Evolutionary conservation across 1,139 yeast genomes (phyloP), one percentile per base, ranked within the genome.

Genomic region (Geotrichum fermentans): DNA sequence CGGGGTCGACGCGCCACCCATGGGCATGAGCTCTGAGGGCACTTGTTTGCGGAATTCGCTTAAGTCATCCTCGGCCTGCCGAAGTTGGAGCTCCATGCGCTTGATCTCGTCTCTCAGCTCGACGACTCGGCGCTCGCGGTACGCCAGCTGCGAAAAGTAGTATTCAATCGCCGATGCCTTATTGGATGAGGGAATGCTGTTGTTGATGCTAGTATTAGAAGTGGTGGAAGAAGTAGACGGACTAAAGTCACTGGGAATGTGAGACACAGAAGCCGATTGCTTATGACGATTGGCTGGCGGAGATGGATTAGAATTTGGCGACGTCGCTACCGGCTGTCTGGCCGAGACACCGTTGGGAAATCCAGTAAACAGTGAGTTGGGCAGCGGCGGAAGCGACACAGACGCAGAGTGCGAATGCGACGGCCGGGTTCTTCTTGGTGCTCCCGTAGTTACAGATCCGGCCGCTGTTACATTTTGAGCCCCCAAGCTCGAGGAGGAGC

Each of bases 111-210:
- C 68, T 16, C 60, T 52, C 34, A 67, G 60, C 50, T 67, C 70
- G 18, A 63, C 63, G 14, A 67, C 70, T 17, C 62, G 58, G 5
- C 70, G 61, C 50, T 67, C 70, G 43, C 64, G 62, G 35, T 65
- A 60, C 3, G 71, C 71, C 43, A 67, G 58, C 50, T 62, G 60
- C 26, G 68, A 63, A 45, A 66, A 53, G 45, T 54, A 55, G 30
- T 44, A 45, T 28, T 47, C 54, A 5, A 48, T 40, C 4, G 51
- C 30, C 17, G 51, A 36, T 20, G 46, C 21, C 32, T 33, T 17
- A 28, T 13, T 32, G 20, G 45, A 26, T 13, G 40, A 21, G 26
- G 26, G 20, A 39, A 8, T 22, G 36, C n/a, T 32, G 36, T 29
- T 21, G 13, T 32, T 33, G 10, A 14, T 22, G 33, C 20, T 21